Evolutionary conservation across 768 basidiomycete species (phyloP), one percentile per base, ranked within the genome.

Genomic region (Mycena polygramma): DNA sequence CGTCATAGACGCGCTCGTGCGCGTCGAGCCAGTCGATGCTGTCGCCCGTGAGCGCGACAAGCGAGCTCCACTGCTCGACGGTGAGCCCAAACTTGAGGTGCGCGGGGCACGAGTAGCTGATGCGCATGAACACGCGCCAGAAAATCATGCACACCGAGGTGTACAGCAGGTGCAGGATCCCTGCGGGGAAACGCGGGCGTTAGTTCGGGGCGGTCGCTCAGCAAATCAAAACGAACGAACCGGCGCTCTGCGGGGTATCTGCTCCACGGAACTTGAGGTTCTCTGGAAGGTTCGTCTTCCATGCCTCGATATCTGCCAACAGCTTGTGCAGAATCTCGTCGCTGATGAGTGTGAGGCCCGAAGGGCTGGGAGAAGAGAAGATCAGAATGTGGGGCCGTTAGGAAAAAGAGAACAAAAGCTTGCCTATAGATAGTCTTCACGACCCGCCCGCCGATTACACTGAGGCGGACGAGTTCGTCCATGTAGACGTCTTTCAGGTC

Each of bases 101-200:
- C 14, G 89, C 89, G 11, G 97, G 96, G 77, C 94, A 94, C 22
- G 91, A 87, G 82, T 98, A 99, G 67, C 94, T 96, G 81, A 98
- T 95, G 60, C 97, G 90, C 95, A 98, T 97, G 84, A 98, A 99
- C 39, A 98, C 96, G 58, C 97, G 92, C 91, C 95, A 98, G 82
- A 98, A 97, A 80, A 99, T 94, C 91, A 99, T 98, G 74, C 91
- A 92, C 52, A 98, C 91, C 77, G 94, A 95, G 37, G 93, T 89
- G 79, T 94, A 96, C 48, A 95, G 85, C 61, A 98, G 80, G 80
- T 98, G 96, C 26, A 99, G 84, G 64, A 98, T 84, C 49, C 97
- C 97, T 94, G 74, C 24, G 60, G 65, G 26, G 35, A 63, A 41
- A 52, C 51, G 7, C 45, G 36, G 43, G 20, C 20, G 30, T 63